Evolutionary conservation across 2,329 filamentous ascomycete species (phyloP), one percentile per base, ranked within the genome.

Genomic region (Ceratocystis harringtonii): DNA sequence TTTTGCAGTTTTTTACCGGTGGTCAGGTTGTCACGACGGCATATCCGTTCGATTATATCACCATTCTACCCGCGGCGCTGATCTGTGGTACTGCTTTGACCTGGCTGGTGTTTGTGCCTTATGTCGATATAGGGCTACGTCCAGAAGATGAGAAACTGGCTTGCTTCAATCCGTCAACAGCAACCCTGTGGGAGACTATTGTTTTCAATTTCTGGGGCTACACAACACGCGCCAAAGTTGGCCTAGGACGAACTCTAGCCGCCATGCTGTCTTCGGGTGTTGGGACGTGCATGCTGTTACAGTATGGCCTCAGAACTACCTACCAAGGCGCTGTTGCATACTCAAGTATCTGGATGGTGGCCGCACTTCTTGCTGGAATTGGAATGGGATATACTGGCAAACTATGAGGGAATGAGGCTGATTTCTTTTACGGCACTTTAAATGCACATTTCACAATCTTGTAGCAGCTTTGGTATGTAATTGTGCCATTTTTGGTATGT

Each of bases 21-120:
- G 80, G 96, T 63, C 81, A 82, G 5, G 87, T 84, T 36, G 78
- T 96, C 61, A 81, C 83, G 68, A 79, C 81, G 12, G 88, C 85
- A 2, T 84, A 92, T 72, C 77, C 81, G 25, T 82, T 86, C 10
- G 82, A 81, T 1, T 82, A 84, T 45, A 74, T 81, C 50, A 79
- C 81, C 7, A 79, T 89, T 61, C 75, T 90, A 2, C 84, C 86
- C 0, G 80, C 80, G 55, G 78, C 79, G 5, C 68, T 81, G 2
- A 70, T 79, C 1, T 79, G 89, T 19, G 92, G 91, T 2, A 78
- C 84, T 68, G 88, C 89, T 0, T 85, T 87, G 3, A 84, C 84
- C 68, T 81, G 82, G 58, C 92, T 95, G 73, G 83, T 96, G 69
- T 95, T 96, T 73, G 82, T 84, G 48, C 85, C 87, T 1, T 81